Evolutionary conservation across 129 eudicot species (phyloP).

Genomic region (Calendula officinalis): DNA sequence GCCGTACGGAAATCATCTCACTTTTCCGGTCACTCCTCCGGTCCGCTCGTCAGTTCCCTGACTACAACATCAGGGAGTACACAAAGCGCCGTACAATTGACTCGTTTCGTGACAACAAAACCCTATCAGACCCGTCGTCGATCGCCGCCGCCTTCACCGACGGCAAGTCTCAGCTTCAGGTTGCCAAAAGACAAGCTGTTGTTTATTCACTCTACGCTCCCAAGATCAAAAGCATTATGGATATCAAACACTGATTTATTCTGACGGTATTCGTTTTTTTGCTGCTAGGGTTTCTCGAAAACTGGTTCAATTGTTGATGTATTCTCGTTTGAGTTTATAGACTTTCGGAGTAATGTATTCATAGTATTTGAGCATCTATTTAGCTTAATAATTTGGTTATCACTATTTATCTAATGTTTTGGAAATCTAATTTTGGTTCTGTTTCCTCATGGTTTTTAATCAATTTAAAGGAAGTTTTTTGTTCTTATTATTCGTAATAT

Average conservation of each 20-base stretch:
- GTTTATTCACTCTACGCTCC: constrained; percentile 65
- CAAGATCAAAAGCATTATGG: constrained; percentile 57
- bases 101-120: constrained; percentile 50
- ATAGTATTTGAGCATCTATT: constrained; percentile 6
- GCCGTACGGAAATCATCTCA: constrained; percentile 42
- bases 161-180: constrained; percentile 56
- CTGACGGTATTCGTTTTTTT: constrained; percentile 11
- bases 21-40: constrained; percentile 63
- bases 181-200: constrained; percentile 63
- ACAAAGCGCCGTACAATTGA: constrained; percentile 62
- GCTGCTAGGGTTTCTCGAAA: constrained; percentile 21
- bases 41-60: constrained; percentile 52
- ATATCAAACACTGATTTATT: constrained; percentile 32
- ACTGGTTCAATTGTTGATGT: background rate
- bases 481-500: too few species aligned
- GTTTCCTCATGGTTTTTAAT: background rate
- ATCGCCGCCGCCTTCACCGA: constrained; percentile 51
- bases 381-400: constrained; percentile 26
- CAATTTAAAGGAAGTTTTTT: too few species aligned
- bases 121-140: constrained; percentile 46
- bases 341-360: constrained; percentile 9
- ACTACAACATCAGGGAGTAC: constrained; percentile 74
- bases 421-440: constrained; percentile 1
- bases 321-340: background rate
- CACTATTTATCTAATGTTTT: background rate